phyloP scores from a whole-genome alignment of 345 rosid species.

The Rhizophora mangle region DNA sequence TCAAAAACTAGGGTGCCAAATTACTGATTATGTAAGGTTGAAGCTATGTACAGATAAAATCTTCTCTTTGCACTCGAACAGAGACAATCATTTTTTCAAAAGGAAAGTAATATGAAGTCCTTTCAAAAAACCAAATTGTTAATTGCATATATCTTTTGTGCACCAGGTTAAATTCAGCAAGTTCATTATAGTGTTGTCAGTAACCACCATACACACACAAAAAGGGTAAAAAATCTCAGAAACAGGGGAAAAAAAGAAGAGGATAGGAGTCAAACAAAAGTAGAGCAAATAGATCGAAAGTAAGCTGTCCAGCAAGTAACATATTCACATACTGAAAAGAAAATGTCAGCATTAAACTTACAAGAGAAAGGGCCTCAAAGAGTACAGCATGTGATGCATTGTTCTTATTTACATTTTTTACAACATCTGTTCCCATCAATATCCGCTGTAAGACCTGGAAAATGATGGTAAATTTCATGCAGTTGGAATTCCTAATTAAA shows the following conservation, averaged over 20 bases:
- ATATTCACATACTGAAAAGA: conserved; percentile 12
- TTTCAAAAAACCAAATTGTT: no score
- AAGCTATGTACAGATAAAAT: no score
- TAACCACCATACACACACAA: no score
- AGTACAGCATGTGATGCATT: conserved; percentile 99
- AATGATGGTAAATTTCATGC: conserved; percentile 31
- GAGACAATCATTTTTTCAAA: no score
- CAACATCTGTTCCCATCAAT: conserved; percentile 99
- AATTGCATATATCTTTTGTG: no score
- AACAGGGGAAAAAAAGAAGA: neutral
- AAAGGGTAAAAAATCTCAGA: neutral
- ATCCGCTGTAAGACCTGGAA: conserved; percentile 94
- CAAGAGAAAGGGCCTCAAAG: conserved; percentile 97
- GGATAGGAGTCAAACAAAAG: neutral
- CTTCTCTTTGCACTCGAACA: no score
- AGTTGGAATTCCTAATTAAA: conserved; percentile 5
- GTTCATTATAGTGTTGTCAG: no score
- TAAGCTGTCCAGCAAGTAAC: neutral
- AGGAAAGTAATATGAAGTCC: no score
- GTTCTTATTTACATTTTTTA: conserved; percentile 97
- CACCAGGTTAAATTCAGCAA: no score
- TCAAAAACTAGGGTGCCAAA: no score
- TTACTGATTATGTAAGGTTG: no score
- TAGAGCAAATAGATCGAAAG: neutral
- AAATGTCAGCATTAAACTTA: conserved; percentile 39